Evolutionary conservation across 108 stramenopile genomes (phyloP), one percentile per base, ranked within the genome.

Genomic region (Pseudonitzschia delicatissima): DNA sequence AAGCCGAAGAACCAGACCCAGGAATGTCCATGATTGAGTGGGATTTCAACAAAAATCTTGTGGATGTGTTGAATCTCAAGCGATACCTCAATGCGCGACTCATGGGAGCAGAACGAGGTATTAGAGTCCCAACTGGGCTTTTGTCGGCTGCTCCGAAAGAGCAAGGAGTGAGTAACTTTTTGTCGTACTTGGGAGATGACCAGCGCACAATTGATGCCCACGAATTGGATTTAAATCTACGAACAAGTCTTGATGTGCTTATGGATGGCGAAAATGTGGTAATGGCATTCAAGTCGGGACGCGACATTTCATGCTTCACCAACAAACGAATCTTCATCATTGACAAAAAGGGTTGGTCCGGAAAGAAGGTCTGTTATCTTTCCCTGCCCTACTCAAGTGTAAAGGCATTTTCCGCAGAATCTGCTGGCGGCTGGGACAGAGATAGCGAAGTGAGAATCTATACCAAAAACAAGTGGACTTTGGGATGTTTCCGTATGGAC

Each of bases 21-120:
- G 44, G 31, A 0, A 59, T 59, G 57, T 64, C 78, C 9, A 82
- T 35, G 53, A 39, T 82, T 5, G 84, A 85, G 49, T 79, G 86
- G 35, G 87, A 88, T 45, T 88, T 88, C 70, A 83, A 86, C 52
- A 88, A 88, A 53, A 82, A 84, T 45, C 64, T 74, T 29, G 85
- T 86, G 0, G 87, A 88, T 45, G 55, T 88, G 8, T 57, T 82
- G 34, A 57, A 69, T 2, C 50, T 88, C 4, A 78, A 88, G 39
- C 52, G 82, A 26, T 88, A 82, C 59, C 57, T 88, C 6, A 81
- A 79, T 6, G 76, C 72, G 57, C 34, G 82, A 47, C 53, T 79
- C 21, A 20, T 28, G 52, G 63, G 0, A 34, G 47, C 47, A 23
- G 20, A 21, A 18, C 20, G 47, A 11, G 8, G 21, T 2, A 17